Evolutionary conservation across 768 basidiomycete genomes (phyloP).

Genomic region (Russula emetica): DNA sequence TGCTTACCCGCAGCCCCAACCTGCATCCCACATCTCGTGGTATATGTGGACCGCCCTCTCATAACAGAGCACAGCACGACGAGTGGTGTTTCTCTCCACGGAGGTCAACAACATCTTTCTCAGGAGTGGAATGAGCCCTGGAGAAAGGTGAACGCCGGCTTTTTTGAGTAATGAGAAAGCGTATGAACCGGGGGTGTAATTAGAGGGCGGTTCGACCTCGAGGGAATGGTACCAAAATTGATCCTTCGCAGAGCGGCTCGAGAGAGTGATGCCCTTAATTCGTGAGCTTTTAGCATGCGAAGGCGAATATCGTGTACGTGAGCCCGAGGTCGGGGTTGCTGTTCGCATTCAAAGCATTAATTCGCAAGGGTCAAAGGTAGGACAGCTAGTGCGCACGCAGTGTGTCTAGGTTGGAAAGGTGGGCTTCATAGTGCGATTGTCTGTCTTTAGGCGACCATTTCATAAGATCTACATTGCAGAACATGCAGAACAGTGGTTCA

Average conservation of each 20-base stretch:
- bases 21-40: slow-evolving; percentile 54
- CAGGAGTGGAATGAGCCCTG: slow-evolving; percentile 64
- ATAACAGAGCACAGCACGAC: slow-evolving; percentile 60
- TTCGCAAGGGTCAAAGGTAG: background rate
- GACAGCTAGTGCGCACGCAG: slow-evolving; percentile 7
- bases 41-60: slow-evolving; percentile 56
- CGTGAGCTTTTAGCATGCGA: background rate
- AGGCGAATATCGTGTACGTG: background rate
- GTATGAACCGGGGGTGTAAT: slow-evolving; percentile 58
- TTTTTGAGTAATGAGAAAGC: background rate
- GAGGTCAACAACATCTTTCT: slow-evolving; percentile 51
- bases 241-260: slow-evolving; percentile 35
- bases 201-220: slow-evolving; percentile 43
- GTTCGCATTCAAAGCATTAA: background rate
- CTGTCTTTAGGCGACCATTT: slow-evolving; percentile 39
- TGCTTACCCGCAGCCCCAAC: slow-evolving; percentile 52
- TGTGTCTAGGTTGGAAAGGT: slow-evolving; percentile 35
- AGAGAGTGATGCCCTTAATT: background rate
- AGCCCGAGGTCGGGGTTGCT: slow-evolving; percentile 14
- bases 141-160: background rate
- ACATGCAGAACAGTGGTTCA: slow-evolving; percentile 40
- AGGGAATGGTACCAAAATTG: slow-evolving; percentile 62
- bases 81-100: slow-evolving; percentile 46
- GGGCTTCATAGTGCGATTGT: slow-evolving; percentile 52
- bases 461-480: slow-evolving; percentile 47